Evolutionary conservation across 2,329 filamentous ascomycete genomes (phyloP).

Genomic region (Talaromyces sp.): DNA sequence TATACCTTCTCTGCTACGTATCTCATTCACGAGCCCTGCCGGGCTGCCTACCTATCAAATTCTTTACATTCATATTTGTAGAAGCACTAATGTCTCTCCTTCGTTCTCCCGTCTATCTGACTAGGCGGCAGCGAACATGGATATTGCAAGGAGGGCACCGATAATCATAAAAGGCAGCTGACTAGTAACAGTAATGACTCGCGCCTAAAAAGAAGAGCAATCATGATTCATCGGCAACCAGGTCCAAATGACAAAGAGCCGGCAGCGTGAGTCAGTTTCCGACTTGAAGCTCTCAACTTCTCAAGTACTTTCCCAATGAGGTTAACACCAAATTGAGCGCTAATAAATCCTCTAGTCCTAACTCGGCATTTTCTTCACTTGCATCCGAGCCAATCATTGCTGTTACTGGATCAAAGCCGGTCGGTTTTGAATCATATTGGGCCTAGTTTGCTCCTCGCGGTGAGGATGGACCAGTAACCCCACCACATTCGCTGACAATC

Average conservation of each 20-base stretch:
- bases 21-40: not conserved
- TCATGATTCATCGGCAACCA: not conserved
- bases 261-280: constrained; percentile 1
- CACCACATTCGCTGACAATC: not conserved
- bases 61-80: not conserved
- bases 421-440: not conserved
- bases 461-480: not conserved
- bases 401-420: not conserved
- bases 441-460: not conserved
- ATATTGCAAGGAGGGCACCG: not conserved
- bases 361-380: not conserved
- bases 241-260: not conserved
- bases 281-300: constrained; percentile 1
- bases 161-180: not conserved
- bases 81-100: not conserved
- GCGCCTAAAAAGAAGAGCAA: not conserved
- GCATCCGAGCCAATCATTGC: not conserved
- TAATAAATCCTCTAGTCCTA: not conserved
- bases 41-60: not conserved
- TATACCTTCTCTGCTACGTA: not conserved
- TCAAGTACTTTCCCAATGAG: constrained; percentile 8
- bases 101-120: not conserved
- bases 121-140: not conserved
- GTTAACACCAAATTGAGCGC: not conserved
- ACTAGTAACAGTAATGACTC: not conserved